A percentile compares a stretch with the other conserved stretches of the same genome.
Conservation (phyloP, 345 rosid genomes). For the Gynandropsis gynandra region DNA sequence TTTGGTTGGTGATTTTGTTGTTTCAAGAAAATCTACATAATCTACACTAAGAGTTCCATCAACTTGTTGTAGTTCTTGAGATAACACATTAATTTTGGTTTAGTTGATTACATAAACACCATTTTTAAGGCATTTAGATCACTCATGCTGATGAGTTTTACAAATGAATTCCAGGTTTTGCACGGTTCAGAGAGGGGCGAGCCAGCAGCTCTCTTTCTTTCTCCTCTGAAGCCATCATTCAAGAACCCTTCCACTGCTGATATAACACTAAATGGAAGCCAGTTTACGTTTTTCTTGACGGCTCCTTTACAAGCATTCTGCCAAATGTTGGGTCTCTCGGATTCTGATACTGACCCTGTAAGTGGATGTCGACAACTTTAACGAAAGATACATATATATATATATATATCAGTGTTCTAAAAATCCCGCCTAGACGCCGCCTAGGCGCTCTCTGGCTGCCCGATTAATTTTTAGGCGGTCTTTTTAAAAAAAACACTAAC, state of each 20-base stretch:
- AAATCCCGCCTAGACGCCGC: too few species aligned
- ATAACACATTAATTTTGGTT: too few species aligned
- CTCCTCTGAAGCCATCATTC: slow-evolving; percentile 62
- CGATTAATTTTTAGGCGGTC: too few species aligned
- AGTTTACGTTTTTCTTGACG: slow-evolving; percentile 87
- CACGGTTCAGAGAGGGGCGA: slow-evolving; percentile 93
- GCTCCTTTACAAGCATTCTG: slow-evolving; percentile 87
- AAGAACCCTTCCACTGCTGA: slow-evolving; percentile 38
- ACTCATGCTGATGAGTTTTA: slow-evolving; percentile 5
- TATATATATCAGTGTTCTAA: too few species aligned
- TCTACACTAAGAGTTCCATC: too few species aligned
- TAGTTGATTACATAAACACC: too few species aligned
- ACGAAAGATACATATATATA: not conserved
- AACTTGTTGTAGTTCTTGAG: too few species aligned
- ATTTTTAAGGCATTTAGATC: too few species aligned
- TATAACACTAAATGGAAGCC: slow-evolving; percentile 50
- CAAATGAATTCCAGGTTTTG: slow-evolving; percentile 45
- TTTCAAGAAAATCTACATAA: too few species aligned
- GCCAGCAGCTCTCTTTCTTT: slow-evolving; percentile 77
- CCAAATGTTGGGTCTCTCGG: slow-evolving; percentile 61
- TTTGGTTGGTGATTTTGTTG: too few species aligned
- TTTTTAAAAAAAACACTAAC: too few species aligned
- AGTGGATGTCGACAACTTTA: slow-evolving; percentile 17
- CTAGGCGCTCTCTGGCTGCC: too few species aligned
- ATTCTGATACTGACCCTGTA: slow-evolving; percentile 43